These are phyloP conservation scores for Aspergillus novoparasiticus DNA, from an alignment of 2,329 filamentous ascomycete genomes.

Conservation along the genomic window DNA sequence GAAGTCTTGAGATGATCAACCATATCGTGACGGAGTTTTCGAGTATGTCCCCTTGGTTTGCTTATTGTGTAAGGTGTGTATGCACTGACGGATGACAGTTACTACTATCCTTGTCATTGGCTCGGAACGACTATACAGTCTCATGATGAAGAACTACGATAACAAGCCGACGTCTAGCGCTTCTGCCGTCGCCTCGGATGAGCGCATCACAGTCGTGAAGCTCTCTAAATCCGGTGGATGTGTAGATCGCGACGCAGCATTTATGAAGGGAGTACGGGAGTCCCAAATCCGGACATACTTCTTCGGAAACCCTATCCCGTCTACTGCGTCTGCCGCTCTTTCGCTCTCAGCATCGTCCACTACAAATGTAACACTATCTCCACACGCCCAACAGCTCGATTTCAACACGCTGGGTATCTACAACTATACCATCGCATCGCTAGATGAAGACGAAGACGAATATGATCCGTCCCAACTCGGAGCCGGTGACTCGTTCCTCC, in stretches of 20 bases:
- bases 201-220: constrained; percentile 73
- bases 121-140: constrained; percentile 72
- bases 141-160: constrained; percentile 71
- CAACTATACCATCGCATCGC: constrained; percentile 63
- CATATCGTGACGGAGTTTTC: constrained; percentile 74
- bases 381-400: constrained; percentile 82
- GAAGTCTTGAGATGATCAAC: constrained; percentile 73
- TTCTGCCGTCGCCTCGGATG: constrained; percentile 55
- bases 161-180: constrained; percentile 50
- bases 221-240: constrained; percentile 86
- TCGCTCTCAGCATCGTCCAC: constrained; percentile 38
- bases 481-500: constrained; percentile 38
- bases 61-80: not conserved
- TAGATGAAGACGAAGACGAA: constrained; percentile 54
- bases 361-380: constrained; percentile 73
- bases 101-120: constrained; percentile 83
- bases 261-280: constrained; percentile 73
- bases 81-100: constrained; percentile 49
- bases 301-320: constrained; percentile 68
- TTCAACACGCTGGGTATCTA: constrained; percentile 76
- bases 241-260: constrained; percentile 71
- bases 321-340: constrained; percentile 38
- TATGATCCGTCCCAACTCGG: constrained; percentile 39
- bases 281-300: constrained; percentile 89
- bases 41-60: constrained; percentile 48